Conservation (phyloP, 1,284 basidiomycete genomes). For the Erythrobasidium hasegawianum region DNA sequence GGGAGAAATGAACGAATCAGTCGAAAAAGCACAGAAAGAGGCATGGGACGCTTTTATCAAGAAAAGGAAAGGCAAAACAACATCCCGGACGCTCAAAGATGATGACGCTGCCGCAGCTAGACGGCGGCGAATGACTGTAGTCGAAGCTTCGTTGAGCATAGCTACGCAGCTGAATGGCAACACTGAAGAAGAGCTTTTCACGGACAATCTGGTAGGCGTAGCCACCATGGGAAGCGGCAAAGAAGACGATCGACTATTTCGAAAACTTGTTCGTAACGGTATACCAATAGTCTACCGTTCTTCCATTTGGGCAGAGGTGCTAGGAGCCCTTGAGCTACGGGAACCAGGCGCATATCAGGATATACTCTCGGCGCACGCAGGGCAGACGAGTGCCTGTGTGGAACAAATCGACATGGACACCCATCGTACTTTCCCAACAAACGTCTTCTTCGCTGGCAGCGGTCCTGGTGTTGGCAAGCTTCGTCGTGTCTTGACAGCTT, state of each 20-base stretch:
- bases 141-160: slow-evolving; percentile 49
- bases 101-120: slow-evolving; percentile 38
- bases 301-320: slow-evolving; percentile 79
- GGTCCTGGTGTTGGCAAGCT: slow-evolving; percentile 90
- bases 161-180: slow-evolving; percentile 50
- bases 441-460: slow-evolving; percentile 88
- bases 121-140: slow-evolving; percentile 45
- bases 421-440: slow-evolving; percentile 21
- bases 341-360: slow-evolving; percentile 90
- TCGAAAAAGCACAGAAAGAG: slow-evolving; percentile 67
- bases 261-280: slow-evolving; percentile 71
- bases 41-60: slow-evolving; percentile 88
- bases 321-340: slow-evolving; percentile 80
- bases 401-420: slow-evolving; percentile 61
- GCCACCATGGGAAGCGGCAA: slow-evolving; percentile 71
- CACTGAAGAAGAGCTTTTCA: slow-evolving; percentile 49
- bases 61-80: slow-evolving; percentile 51
- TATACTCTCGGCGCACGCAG: slow-evolving; percentile 61
- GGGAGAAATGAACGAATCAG: slow-evolving; percentile 77
- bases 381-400: slow-evolving; percentile 57
- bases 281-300: slow-evolving; percentile 83
- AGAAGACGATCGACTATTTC: slow-evolving; percentile 75
- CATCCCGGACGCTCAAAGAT: slow-evolving; percentile 46
- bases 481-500: slow-evolving; percentile 80
- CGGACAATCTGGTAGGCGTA: slow-evolving; percentile 66